Percentiles rank a stretch among this genome's conserved stretches.
Evolutionary conservation across 2,329 filamentous ascomycete species (phyloP).

Genomic region (Trichophaea hybrida): DNA sequence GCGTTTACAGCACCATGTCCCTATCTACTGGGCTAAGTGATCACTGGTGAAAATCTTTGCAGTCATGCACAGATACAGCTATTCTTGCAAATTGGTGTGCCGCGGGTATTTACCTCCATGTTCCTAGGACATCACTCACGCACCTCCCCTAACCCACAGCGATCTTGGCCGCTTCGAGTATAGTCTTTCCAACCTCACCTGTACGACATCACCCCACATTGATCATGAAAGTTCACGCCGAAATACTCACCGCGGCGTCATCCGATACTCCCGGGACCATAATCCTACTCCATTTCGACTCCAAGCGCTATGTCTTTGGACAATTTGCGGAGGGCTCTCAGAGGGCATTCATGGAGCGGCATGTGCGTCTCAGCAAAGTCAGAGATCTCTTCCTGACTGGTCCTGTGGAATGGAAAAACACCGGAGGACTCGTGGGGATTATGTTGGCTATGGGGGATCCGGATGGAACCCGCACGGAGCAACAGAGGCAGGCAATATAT

Average conservation of each 20-base stretch:
- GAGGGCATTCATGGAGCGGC: slow-evolving; percentile 56
- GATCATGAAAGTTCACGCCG: slow-evolving; percentile 56
- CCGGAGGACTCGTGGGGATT: slow-evolving; percentile 71
- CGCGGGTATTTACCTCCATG: too few species aligned
- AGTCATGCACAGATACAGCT: too few species aligned
- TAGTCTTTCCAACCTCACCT: slow-evolving; percentile 23
- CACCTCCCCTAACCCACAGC: too few species aligned
- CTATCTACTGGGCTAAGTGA: too few species aligned
- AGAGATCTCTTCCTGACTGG: slow-evolving; percentile 75
- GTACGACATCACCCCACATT: background rate
- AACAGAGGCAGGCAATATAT: slow-evolving; percentile 43
- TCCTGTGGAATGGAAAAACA: slow-evolving; percentile 55
- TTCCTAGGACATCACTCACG: too few species aligned
- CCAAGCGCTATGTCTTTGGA: slow-evolving; percentile 73
- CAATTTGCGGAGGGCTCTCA: slow-evolving; percentile 73
- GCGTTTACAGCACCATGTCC: too few species aligned
- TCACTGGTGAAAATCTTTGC: too few species aligned
- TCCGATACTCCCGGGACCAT: slow-evolving; percentile 73
- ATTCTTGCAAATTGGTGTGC: too few species aligned
- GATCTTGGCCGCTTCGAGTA: too few species aligned
- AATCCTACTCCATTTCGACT: slow-evolving; percentile 64
- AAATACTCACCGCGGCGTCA: slow-evolving; percentile 69
- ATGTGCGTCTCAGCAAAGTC: slow-evolving; percentile 48
- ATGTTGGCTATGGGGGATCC: slow-evolving; percentile 66
- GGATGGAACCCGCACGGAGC: background rate